Evolutionary conservation across 345 rosid species (phyloP).

Genomic region (Salix purpurea): DNA sequence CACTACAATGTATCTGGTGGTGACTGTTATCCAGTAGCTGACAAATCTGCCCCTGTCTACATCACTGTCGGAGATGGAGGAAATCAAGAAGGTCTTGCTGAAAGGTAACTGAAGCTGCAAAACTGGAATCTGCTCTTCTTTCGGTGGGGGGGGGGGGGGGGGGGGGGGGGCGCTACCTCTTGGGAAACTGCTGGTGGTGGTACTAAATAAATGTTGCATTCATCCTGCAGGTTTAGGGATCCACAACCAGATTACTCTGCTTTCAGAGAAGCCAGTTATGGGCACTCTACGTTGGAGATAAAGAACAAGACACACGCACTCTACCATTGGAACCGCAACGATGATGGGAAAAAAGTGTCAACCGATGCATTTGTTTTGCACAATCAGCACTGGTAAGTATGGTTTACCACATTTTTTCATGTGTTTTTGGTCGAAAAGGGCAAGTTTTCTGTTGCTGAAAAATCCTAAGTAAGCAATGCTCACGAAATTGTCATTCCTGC

Average conservation of each 20-base stretch:
- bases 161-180: background rate
- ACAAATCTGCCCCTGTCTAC: slow-evolving; percentile 84
- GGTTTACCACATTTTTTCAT: background rate
- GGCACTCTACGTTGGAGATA: slow-evolving; percentile 81
- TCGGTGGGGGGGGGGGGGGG: background rate
- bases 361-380: slow-evolving; percentile 55
- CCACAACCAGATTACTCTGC: slow-evolving; percentile 96
- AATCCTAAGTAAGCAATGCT: background rate
- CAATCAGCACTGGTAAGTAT: slow-evolving; percentile 74
- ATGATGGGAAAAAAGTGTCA: slow-evolving; percentile 72
- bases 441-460: background rate
- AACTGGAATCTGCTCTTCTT: background rate
- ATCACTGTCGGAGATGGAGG: slow-evolving; percentile 95
- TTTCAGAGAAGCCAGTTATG: slow-evolving; percentile 93
- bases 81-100: slow-evolving; percentile 87
- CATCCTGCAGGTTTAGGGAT: slow-evolving; percentile 53
- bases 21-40: slow-evolving; percentile 52
- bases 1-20: slow-evolving; percentile 69
- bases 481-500: background rate
- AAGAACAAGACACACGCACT: slow-evolving; percentile 79
- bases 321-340: slow-evolving; percentile 92
- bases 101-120: slow-evolving; percentile 41
- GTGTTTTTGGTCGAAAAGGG: background rate
- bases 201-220: background rate
- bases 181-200: background rate